Evolutionary conservation across 2,329 filamentous ascomycete species (phyloP).

Genomic region (Ceratocystiopsis brevicomis): DNA sequence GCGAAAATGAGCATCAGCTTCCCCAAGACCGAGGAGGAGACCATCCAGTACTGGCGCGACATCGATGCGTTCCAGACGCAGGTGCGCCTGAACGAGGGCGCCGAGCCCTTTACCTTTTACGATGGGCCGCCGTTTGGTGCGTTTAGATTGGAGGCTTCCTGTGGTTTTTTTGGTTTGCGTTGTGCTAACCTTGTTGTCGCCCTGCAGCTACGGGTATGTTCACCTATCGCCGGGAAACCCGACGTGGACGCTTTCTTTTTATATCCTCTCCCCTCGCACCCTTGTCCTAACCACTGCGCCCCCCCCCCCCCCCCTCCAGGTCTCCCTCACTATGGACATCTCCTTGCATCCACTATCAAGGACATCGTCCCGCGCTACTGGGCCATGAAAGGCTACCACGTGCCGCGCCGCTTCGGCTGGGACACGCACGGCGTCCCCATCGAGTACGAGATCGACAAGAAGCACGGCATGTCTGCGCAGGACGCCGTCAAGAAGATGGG

Average conservation of each 20-base stretch:
- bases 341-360: constrained; percentile 86
- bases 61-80: constrained; percentile 69
- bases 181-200: too few relatives aligned
- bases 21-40: constrained; percentile 71
- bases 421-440: constrained; percentile 87
- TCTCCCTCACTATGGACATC: constrained; percentile 42
- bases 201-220: too few relatives aligned
- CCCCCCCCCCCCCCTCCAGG: constrained; percentile 6
- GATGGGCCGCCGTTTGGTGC: constrained; percentile 66
- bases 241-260: too few relatives aligned
- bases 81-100: constrained; percentile 63
- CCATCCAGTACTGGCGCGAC: constrained; percentile 74
- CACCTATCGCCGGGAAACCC: too few relatives aligned
- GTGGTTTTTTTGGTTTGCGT: neutral
- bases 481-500: constrained; percentile 76
- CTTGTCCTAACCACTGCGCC: constrained; percentile 1
- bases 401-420: constrained; percentile 87
- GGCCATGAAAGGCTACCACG: constrained; percentile 59
- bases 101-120: constrained; percentile 84
- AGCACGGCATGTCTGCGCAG: constrained; percentile 65
- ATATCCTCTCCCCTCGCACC: neutral
- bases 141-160: neutral
- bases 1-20: constrained; percentile 63
- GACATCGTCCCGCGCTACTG: constrained; percentile 93
- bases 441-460: constrained; percentile 96